Evolutionary conservation across 2,329 filamentous ascomycete genomes (phyloP).

Genomic region (Trichoderma pleuroti): DNA sequence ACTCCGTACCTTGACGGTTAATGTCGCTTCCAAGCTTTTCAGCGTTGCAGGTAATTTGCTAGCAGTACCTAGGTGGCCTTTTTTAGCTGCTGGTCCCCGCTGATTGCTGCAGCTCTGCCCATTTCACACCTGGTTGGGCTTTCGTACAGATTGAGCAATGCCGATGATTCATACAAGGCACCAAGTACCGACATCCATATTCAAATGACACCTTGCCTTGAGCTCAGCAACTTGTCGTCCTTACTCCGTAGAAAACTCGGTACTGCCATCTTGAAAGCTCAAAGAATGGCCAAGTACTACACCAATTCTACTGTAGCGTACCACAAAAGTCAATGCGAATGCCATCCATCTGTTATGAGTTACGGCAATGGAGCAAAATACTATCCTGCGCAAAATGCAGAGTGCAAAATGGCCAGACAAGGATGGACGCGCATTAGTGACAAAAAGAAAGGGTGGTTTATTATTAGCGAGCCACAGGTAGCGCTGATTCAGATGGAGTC

Average conservation of each 20-base stretch:
- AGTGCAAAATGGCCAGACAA: background rate
- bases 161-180: background rate
- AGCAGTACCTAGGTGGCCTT: background rate
- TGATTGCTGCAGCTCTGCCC: constrained; percentile 10
- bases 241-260: too few species aligned
- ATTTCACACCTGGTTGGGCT: background rate
- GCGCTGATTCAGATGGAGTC: constrained; percentile 17
- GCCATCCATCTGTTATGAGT: background rate
- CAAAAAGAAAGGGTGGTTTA: background rate
- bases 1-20: background rate
- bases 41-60: background rate
- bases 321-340: background rate
- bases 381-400: background rate
- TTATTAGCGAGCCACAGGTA: constrained; percentile 16
- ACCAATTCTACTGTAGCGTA: background rate
- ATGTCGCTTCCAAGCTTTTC: background rate
- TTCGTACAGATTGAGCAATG: background rate
- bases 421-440: background rate
- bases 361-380: background rate
- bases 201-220: background rate
- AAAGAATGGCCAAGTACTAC: background rate
- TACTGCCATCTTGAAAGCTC: background rate
- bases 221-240: background rate
- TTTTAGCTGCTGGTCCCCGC: background rate
- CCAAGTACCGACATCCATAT: background rate